phyloP scores from a whole-genome alignment of 2,329 filamentous ascomycete genomes.

The Penicillium sp. region DNA sequence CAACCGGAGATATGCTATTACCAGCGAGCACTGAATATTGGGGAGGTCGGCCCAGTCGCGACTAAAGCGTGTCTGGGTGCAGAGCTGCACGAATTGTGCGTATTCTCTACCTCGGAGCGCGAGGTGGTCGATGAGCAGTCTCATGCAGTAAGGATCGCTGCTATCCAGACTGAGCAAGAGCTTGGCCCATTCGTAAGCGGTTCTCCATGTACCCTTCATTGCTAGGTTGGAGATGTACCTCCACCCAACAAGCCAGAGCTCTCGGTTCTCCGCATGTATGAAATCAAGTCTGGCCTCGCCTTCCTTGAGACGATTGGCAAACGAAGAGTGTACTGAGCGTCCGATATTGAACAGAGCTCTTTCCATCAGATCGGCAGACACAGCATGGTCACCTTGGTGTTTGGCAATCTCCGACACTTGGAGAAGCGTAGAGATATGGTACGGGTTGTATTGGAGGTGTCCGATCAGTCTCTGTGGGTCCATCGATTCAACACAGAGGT shows the following conservation, averaged over 20 bases:
- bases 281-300: constrained; percentile 83
- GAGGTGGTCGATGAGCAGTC: constrained; percentile 77
- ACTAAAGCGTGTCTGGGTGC: constrained; percentile 52
- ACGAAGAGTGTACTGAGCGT: constrained; percentile 79
- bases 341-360: constrained; percentile 90
- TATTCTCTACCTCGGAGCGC: constrained; percentile 78
- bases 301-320: constrained; percentile 69
- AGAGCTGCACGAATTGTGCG: constrained; percentile 70
- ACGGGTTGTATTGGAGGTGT: constrained; percentile 72
- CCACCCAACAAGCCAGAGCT: constrained; percentile 87
- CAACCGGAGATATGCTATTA: constrained; percentile 71
- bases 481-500: constrained; percentile 73
- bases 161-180: constrained; percentile 73
- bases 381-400: constrained; percentile 82
- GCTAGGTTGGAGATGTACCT: constrained; percentile 82
- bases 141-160: constrained; percentile 77
- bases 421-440: constrained; percentile 89
- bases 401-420: constrained; percentile 91
- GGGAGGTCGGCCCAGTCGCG: constrained; percentile 56
- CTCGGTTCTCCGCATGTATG: constrained; percentile 77
- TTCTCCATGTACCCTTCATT: constrained; percentile 89
- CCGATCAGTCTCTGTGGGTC: constrained; percentile 80
- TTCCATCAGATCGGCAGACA: constrained; percentile 84
- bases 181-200: constrained; percentile 91
- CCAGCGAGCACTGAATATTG: constrained; percentile 72